These are phyloP conservation scores for Filobasidium wieringae DNA, from an alignment of 768 basidiomycete species.

Conservation along the genomic window DNA sequence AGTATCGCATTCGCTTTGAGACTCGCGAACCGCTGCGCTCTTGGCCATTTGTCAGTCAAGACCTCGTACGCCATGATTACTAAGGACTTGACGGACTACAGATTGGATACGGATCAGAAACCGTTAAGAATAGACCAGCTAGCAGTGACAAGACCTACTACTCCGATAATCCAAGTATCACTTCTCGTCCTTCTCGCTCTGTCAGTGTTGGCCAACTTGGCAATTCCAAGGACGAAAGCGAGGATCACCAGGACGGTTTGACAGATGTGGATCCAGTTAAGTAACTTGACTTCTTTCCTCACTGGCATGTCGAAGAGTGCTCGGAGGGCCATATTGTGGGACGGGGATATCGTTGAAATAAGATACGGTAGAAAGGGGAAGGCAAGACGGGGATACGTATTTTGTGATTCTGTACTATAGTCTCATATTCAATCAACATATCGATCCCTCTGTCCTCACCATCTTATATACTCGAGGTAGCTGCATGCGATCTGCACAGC, in stretches of 20 bases:
- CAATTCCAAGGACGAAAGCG: neutral
- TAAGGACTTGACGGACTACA: neutral
- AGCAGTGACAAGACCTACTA: neutral
- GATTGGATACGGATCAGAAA: neutral
- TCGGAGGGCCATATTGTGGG: neutral
- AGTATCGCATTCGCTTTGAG: neutral
- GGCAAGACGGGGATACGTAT: neutral
- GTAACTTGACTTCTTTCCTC: neutral
- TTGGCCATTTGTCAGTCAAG: neutral
- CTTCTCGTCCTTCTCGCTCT: neutral
- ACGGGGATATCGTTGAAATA: neutral
- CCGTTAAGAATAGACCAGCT: neutral
- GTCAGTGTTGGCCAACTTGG: neutral
- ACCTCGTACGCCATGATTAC: neutral
- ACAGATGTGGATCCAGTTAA: neutral
- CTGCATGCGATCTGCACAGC: too few species aligned
- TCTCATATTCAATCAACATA: too few species aligned
- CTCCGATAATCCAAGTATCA: neutral
- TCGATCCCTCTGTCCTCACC: too few species aligned
- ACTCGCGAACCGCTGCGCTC: neutral
- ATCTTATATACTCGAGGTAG: too few species aligned
- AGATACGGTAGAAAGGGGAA: neutral
- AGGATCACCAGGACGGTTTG: neutral
- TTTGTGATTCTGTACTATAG: too few species aligned
- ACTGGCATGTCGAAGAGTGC: neutral